These are phyloP conservation scores for Dioszegia crocea DNA, from an alignment of 768 basidiomycete species.

Conservation along the genomic window DNA sequence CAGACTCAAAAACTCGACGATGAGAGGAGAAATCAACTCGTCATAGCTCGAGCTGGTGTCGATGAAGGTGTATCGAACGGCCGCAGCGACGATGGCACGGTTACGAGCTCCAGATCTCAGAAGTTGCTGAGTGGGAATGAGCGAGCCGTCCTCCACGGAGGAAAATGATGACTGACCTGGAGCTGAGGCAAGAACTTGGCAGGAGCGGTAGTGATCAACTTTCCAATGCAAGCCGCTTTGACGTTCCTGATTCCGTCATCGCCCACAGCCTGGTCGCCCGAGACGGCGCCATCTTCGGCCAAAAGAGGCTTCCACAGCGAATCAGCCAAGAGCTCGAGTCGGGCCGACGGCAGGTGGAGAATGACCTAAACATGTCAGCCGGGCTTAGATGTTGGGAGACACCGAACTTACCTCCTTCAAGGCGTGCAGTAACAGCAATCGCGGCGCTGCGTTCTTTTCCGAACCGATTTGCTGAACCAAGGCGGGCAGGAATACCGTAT, in stretches of 20 bases:
- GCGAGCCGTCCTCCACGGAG: conserved; percentile 63
- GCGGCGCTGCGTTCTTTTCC: conserved; percentile 59
- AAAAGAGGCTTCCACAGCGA: conserved; percentile 88
- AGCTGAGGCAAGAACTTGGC: conserved; percentile 86
- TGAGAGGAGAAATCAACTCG: conserved; percentile 77
- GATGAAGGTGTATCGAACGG: conserved; percentile 84
- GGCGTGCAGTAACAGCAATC: conserved; percentile 81
- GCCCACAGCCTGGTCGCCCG: conserved; percentile 24
- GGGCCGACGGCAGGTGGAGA: conserved; percentile 77
- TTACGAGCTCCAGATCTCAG: conserved; percentile 51
- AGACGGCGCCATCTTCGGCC: conserved; percentile 65
- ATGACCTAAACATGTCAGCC: conserved; percentile 61
- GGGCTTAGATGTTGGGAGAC: neutral
- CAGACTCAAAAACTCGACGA: conserved; percentile 81
- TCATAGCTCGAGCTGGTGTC: conserved; percentile 82
- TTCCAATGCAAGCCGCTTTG: conserved; percentile 92
- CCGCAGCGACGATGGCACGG: conserved; percentile 83
- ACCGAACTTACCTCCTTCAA: conserved; percentile 70
- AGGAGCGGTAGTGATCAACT: conserved; percentile 86
- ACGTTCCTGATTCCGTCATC: conserved; percentile 92
- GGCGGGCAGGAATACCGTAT: conserved; percentile 76
- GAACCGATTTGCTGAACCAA: conserved; percentile 64
- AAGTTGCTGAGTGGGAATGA: conserved; percentile 20
- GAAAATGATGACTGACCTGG: conserved; percentile 57
- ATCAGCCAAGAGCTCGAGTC: conserved; percentile 82